Percentiles rank a stretch among this genome's conserved stretches.
These are phyloP conservation scores for grape (Vitis vinifera) DNA, from an alignment of 164 flowering plant genomes.

Conservation along the genomic window ASM3070453v1 NC_081809.1:22649501-22650000, in stretches of 20 bases:
- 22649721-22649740: background rate
- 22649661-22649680: background rate
- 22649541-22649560: background rate
- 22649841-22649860: background rate
- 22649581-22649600: conserved; percentile 91
- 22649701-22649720: too few species aligned
- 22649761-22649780: conserved; percentile 82
- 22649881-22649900: background rate
- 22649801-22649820: background rate
- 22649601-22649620: conserved; percentile 90
- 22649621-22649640: conserved; percentile 70
- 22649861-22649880: background rate
- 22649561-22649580: conserved; percentile 36
- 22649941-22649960: too few species aligned
- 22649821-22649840: background rate
- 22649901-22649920: too few species aligned
- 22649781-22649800: conserved; percentile 66
- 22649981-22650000: too few species aligned
- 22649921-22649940: too few species aligned
- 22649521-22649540: too few species aligned
- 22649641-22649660: conserved; percentile 85
- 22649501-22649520: background rate
- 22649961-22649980: too few species aligned
- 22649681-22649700: background rate
- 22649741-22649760: conserved; percentile 53